Evolutionary conservation across 139 green algal species (phyloP).

Genomic region (Chlorella sp.): DNA sequence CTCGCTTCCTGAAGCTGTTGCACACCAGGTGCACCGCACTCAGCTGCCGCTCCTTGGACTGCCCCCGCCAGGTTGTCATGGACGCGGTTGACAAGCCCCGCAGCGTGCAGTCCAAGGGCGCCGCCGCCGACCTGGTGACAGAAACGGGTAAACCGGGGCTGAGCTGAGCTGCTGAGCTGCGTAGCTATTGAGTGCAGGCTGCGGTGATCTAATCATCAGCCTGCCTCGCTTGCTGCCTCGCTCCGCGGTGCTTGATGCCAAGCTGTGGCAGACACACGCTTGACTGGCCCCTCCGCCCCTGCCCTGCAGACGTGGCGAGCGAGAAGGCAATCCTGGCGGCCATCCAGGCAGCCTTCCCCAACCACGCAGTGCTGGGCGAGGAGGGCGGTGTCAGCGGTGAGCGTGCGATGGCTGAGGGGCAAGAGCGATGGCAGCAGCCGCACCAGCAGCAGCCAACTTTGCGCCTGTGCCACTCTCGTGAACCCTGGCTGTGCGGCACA

Average conservation of each 20-base stretch:
- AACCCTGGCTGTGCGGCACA: neutral
- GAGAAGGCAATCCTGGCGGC: slow-evolving; percentile 70
- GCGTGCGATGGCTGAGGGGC: slow-evolving; percentile 34
- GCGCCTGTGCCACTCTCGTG: neutral
- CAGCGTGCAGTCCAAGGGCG: slow-evolving; percentile 74
- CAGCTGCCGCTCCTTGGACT: neutral
- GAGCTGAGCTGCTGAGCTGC: no score
- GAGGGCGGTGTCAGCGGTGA: slow-evolving; percentile 88
- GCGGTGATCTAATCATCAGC: no score
- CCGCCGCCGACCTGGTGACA: slow-evolving; percentile 74
- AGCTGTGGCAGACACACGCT: no score
- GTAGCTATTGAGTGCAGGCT: no score
- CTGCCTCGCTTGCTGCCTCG: no score
- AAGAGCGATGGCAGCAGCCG: neutral
- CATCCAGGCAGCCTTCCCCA: slow-evolving; percentile 55
- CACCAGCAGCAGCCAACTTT: neutral
- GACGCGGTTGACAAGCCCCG: slow-evolving; percentile 72
- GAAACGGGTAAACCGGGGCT: slow-evolving; percentile 49
- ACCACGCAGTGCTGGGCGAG: slow-evolving; percentile 88
- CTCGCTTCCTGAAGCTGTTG: no score
- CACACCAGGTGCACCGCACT: neutral
- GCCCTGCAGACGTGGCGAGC: slow-evolving; percentile 59
- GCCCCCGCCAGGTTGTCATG: slow-evolving; percentile 62
- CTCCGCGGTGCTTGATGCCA: no score
- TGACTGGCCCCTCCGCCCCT: no score